Base-by-base conservation (phyloP, 2,329 filamentous ascomycete species). In the Sclerotinia minor region DNA sequence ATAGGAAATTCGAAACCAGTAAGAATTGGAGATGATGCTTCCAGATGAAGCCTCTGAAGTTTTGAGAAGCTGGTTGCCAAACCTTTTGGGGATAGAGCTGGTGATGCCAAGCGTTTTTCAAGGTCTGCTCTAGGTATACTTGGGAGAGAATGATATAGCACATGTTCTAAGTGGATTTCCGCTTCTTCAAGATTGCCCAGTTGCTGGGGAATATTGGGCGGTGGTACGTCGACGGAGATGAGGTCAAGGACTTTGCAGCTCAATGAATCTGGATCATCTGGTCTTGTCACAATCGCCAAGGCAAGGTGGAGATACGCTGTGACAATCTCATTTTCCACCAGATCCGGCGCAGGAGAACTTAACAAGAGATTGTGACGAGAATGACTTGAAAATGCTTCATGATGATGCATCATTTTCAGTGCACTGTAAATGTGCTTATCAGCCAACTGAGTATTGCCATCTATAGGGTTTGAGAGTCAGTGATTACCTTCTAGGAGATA, bases 281-380 rank as follows among this genome's bases (percentile, higher is more conserved):
- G 47, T 58, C 67, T 54, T 9, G 64, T 66, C 47, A 68, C 68
- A 5, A 67, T 47, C 35, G 59, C 29, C n/a, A 71, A 64, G 5
- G 73, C 71, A 17, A 75, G 55, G 21, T 69, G 69, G 17, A 73
- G 61, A 63, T 73, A 75, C 6, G 70, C 64, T 0, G 68, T 65
- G 15, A 73, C 47, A 35, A 75, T 63, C 41, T 70, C 71, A 32
- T 73, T 64, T 52, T 74, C 73, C 13, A 75, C 41, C 11, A 64
- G 19, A 5, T 65, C 53, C 5, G 69, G 67, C 15, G 67, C 67
- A 9, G 67, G 47, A 24, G 67, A 68, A 7, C 38, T 38, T 3
- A 53, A 35, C 24, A 57, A 21, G 2, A 64, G 55, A 53, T 63
- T 35, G 45, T 59, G 19, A 54, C 45, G 15, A 52, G 50, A 58